Percentiles rank a stretch among this genome's conserved stretches.
phyloP scores from a whole-genome alignment of 2,329 filamentous ascomycete species.

The Epichloe brachyelytri region DNA sequence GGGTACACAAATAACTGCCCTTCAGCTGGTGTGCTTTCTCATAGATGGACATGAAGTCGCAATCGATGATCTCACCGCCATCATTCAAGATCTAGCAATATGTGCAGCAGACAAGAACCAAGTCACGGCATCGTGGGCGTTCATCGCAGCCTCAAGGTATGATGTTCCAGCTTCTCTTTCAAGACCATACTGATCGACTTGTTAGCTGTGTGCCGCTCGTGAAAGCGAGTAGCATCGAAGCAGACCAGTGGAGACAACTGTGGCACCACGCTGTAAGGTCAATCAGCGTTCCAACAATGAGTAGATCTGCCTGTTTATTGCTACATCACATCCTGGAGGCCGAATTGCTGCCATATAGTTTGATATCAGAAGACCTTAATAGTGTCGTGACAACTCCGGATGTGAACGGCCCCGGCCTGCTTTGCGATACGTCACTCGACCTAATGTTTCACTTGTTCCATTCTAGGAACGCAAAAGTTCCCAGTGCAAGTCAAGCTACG shows the following conservation, averaged over 20 bases:
- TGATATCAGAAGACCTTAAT: conserved; percentile 56
- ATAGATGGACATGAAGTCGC: conserved; percentile 32
- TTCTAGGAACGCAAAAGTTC: conserved; percentile 52
- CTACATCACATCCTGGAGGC: conserved; percentile 55
- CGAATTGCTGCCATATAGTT: conserved; percentile 53
- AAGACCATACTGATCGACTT: conserved; percentile 9
- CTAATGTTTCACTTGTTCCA: conserved; percentile 61
- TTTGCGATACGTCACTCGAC: conserved; percentile 67
- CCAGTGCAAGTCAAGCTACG: conserved; percentile 53
- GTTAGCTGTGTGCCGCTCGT: conserved; percentile 19
- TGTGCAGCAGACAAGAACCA: conserved; percentile 58
- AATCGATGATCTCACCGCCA: conserved; percentile 37
- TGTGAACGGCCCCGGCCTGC: conserved; percentile 61
- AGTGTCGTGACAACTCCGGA: conserved; percentile 65
- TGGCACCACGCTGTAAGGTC: conserved; percentile 66
- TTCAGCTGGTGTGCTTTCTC: conserved; percentile 47
- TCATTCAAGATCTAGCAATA: conserved; percentile 44
- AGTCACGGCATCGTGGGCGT: conserved; percentile 62
- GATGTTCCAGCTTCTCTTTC: conserved; percentile 9
- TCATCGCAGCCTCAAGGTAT: conserved; percentile 71
- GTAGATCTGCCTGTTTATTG: conserved; percentile 64
- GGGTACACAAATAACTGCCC: conserved; percentile 34
- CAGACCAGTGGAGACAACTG: conserved; percentile 50
- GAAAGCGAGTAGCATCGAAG: conserved; percentile 21
- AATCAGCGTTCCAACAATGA: conserved; percentile 56